These are phyloP conservation scores for Dactylonectria macrodidyma DNA, from an alignment of 2,329 filamentous ascomycete genomes.

Conservation along the genomic window DNA sequence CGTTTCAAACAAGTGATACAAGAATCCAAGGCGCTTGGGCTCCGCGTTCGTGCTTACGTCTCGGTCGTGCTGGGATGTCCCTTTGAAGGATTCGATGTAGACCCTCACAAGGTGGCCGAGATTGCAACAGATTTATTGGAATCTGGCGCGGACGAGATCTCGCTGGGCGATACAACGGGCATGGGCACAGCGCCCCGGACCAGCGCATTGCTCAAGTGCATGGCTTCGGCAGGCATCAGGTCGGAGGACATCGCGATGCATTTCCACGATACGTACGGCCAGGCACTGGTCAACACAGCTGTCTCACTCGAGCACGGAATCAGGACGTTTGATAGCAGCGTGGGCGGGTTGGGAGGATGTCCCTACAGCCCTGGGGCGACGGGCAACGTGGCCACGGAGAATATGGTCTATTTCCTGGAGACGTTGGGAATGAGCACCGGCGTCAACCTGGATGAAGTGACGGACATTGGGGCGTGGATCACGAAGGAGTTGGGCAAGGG, in stretches of 20 bases:
- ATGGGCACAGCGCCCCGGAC: conserved; percentile 87
- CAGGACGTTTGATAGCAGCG: conserved; percentile 83
- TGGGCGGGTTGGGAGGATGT: conserved; percentile 86
- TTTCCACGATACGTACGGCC: conserved; percentile 91
- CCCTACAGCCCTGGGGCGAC: conserved; percentile 89
- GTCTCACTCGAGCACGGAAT: conserved; percentile 84
- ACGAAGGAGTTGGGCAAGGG: conserved; percentile 72
- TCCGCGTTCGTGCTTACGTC: conserved; percentile 84
- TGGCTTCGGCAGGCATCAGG: conserved; percentile 77
- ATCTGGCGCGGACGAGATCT: conserved; percentile 92
- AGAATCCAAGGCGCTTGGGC: conserved; percentile 73
- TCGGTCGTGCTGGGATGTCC: conserved; percentile 87
- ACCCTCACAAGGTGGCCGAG: conserved; percentile 75
- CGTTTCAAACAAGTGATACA: conserved; percentile 80
- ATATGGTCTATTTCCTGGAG: conserved; percentile 84
- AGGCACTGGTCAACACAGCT: conserved; percentile 86
- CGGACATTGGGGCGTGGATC: conserved; percentile 82
- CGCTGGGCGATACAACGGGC: conserved; percentile 90
- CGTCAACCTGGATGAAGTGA: conserved; percentile 76
- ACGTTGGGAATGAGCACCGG: conserved; percentile 83
- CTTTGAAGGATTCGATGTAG: conserved; percentile 77
- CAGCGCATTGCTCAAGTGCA: conserved; percentile 73
- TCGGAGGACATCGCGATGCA: conserved; percentile 83
- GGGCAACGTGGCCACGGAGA: conserved; percentile 88
- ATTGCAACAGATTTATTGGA: conserved; percentile 81